Evolutionary conservation across 1,284 basidiomycete genomes (phyloP).

Genomic region (Limonomyces culmigenus): DNA sequence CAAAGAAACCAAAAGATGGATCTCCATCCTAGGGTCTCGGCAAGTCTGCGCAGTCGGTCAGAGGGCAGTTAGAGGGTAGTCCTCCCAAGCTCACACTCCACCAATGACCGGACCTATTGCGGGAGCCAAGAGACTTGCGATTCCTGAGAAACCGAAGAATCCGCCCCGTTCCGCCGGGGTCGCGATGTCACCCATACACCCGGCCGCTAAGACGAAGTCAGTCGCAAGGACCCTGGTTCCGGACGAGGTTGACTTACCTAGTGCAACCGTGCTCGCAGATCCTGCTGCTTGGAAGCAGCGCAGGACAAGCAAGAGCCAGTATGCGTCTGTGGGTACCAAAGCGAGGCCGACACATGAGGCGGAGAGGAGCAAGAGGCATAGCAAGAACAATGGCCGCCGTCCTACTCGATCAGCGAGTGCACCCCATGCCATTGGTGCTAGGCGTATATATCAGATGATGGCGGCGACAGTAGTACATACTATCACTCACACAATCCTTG

Average conservation of each 20-base stretch:
- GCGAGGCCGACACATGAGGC: conserved; percentile 29
- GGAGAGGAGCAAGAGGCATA: conserved; percentile 21
- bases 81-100: neutral
- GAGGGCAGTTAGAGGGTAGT: too few species aligned
- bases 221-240: conserved; percentile 1
- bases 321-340: conserved; percentile 23
- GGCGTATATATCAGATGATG: conserved; percentile 2
- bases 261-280: conserved; percentile 24
- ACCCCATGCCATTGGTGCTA: conserved; percentile 28
- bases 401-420: conserved; percentile 27
- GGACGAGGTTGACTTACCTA: conserved; percentile 13
- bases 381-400: conserved; percentile 25
- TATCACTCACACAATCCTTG: conserved; percentile 47
- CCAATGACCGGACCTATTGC: conserved; percentile 1
- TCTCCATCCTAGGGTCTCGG: conserved; percentile 49
- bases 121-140: conserved; percentile 19
- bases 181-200: conserved; percentile 23
- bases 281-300: conserved; percentile 29
- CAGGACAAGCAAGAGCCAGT: conserved; percentile 29
- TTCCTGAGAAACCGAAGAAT: conserved; percentile 19
- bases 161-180: conserved; percentile 20
- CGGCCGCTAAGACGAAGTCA: conserved; percentile 19
- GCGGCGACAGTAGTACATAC: neutral
- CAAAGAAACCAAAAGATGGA: conserved; percentile 71
- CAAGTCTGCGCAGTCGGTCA: conserved; percentile 30